phyloP scores from a whole-genome alignment of 352 stramenopile species.

The Phytophthora tentaculata region DNA sequence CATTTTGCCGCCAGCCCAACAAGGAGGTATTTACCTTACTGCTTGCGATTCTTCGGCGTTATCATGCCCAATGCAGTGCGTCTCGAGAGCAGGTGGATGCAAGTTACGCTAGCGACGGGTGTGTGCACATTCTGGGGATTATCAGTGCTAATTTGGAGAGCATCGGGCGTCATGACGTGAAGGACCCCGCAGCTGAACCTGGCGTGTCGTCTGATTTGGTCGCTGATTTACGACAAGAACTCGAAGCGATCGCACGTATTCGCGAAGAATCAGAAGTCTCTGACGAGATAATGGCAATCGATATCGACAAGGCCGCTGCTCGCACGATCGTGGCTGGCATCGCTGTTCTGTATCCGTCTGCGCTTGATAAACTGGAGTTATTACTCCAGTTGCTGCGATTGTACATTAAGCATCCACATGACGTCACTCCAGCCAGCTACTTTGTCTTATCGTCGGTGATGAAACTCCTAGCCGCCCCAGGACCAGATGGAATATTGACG shows the following conservation, averaged over 20 bases:
- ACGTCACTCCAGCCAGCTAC: conserved; percentile 44
- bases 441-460: conserved; percentile 69
- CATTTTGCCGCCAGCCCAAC: conserved; percentile 75
- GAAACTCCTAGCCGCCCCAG: conserved; percentile 56
- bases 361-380: conserved; percentile 71
- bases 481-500: conserved; percentile 69
- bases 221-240: conserved; percentile 41
- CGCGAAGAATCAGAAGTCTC: conserved; percentile 16
- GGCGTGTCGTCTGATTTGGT: conserved; percentile 45
- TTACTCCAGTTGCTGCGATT: conserved; percentile 64
- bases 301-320: conserved; percentile 65
- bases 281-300: conserved; percentile 1
- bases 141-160: conserved; percentile 75
- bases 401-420: conserved; percentile 43
- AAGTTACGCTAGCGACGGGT: conserved; percentile 25
- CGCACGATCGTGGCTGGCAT: conserved; percentile 71
- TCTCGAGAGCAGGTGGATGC: not conserved
- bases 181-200: conserved; percentile 41
- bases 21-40: conserved; percentile 59
- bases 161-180: conserved; percentile 63
- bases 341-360: conserved; percentile 64
- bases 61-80: conserved; percentile 22
- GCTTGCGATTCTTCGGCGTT: conserved; percentile 54
- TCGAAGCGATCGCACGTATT: conserved; percentile 60
- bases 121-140: conserved; percentile 55